Evolutionary conservation across 192 early-diverging fungal species (phyloP).

Genomic region (Irineochytrium annulatum): DNA sequence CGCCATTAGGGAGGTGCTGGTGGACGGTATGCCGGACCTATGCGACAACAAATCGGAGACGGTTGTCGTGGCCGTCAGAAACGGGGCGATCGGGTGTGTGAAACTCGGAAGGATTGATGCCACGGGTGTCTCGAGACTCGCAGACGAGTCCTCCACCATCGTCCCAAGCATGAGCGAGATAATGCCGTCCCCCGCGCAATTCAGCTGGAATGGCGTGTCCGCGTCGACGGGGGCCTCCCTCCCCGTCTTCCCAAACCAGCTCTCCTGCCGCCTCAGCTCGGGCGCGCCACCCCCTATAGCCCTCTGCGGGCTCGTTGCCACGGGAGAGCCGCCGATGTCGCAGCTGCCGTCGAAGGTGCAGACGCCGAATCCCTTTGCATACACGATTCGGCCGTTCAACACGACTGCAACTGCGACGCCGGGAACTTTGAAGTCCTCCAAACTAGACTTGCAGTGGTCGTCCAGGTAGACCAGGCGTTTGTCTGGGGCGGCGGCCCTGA

Average conservation of each 20-base stretch:
- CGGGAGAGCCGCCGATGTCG: background rate
- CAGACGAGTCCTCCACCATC: background rate
- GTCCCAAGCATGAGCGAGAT: background rate
- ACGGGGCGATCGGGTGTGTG: background rate
- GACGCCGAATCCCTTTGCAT: constrained; percentile 7
- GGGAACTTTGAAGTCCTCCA: constrained; percentile 1
- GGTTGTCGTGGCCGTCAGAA: constrained; percentile 9
- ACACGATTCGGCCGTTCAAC: constrained; percentile 10
- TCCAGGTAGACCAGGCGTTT: constrained; percentile 16
- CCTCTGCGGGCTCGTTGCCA: background rate
- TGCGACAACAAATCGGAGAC: constrained; percentile 17
- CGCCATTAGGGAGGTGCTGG: constrained; percentile 4
- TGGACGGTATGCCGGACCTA: constrained; percentile 13
- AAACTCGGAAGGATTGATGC: constrained; percentile 5
- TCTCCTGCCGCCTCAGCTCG: background rate
- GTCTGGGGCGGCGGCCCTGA: constrained; percentile 16
- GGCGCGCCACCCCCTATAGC: background rate
- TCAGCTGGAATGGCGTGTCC: constrained; percentile 9
- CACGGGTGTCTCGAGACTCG: constrained; percentile 3
- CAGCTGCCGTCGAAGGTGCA: background rate
- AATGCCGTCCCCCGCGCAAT: background rate
- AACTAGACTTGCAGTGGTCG: constrained; percentile 3
- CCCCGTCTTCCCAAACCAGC: background rate
- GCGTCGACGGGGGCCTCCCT: background rate
- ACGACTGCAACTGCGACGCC: constrained; percentile 8